phyloP scores from a whole-genome alignment of 805 yeast species.

The Myxozyma melibiosi region DNA sequence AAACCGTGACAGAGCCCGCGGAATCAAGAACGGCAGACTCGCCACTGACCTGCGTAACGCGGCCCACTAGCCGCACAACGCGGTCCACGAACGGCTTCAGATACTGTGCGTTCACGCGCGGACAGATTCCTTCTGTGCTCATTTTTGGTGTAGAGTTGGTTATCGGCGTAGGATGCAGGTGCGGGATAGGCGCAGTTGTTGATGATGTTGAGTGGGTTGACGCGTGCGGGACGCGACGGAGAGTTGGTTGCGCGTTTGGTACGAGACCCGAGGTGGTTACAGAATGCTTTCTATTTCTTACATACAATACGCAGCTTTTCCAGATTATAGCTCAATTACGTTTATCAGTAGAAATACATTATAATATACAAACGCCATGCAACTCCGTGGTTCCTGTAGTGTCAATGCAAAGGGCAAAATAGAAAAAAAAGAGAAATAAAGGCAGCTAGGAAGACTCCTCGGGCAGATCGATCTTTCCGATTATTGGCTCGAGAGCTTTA shows the following conservation, averaged over 20 bases:
- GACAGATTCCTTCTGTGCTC: conserved; percentile 29
- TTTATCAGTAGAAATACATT: not conserved
- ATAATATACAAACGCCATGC: not conserved
- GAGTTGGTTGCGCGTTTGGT: too few relatives aligned
- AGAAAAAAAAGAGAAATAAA: not conserved
- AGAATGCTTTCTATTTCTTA: too few relatives aligned
- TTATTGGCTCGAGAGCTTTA: conserved; percentile 56
- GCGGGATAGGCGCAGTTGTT: too few relatives aligned
- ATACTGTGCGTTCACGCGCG: conserved; percentile 41
- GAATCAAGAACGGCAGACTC: conserved; percentile 38
- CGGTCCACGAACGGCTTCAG: conserved; percentile 33
- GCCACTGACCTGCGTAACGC: conserved; percentile 38
- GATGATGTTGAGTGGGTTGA: too few relatives aligned
- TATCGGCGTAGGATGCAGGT: not conserved
- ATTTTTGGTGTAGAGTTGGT: conserved; percentile 4
- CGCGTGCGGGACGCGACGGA: conserved; percentile 10
- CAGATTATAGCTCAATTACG: too few relatives aligned
- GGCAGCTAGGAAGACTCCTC: not conserved
- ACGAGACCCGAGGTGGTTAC: too few relatives aligned
- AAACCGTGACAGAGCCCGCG: conserved; percentile 41
- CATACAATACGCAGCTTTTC: too few relatives aligned
- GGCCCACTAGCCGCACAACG: conserved; percentile 42
- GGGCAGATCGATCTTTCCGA: conserved; percentile 33
- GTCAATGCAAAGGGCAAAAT: not conserved
- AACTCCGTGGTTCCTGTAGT: not conserved